Conservation (phyloP, 345 rosid genomes). For the Lagerstroemia speciosa region DNA sequence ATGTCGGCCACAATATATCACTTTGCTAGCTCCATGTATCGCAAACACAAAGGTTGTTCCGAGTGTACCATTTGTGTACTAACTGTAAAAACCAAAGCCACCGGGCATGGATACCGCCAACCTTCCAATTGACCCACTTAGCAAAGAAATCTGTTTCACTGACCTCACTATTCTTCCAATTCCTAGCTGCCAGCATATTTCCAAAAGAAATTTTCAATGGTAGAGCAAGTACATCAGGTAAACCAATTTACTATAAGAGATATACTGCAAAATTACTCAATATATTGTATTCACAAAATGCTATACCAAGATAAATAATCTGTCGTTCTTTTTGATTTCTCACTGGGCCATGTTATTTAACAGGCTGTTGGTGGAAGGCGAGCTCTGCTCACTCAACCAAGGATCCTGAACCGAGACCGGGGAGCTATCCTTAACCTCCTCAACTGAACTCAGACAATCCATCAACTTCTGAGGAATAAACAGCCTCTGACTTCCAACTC, state of each 20-base stretch:
- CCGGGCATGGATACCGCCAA: background rate
- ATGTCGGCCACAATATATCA: no score
- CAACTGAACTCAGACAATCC: constrained; percentile 27
- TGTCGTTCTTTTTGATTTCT: background rate
- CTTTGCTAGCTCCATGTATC: no score
- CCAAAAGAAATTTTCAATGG: background rate
- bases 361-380: constrained; percentile 76
- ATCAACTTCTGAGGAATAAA: constrained; percentile 30
- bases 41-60: no score
- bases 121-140: background rate
- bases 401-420: constrained; percentile 85
- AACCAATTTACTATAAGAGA: background rate
- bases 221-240: background rate
- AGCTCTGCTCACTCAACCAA: constrained; percentile 87
- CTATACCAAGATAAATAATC: background rate
- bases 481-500: constrained; percentile 18
- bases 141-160: no score
- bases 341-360: constrained; percentile 47
- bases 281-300: background rate
- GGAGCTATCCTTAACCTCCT: constrained; percentile 50
- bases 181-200: background rate
- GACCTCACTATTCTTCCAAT: no score
- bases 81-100: no score
- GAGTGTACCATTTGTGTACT: no score
- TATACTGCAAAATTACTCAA: background rate